Evolutionary conservation across 139 green algal genomes (phyloP).

Genomic region (Coelastrella sp.): DNA sequence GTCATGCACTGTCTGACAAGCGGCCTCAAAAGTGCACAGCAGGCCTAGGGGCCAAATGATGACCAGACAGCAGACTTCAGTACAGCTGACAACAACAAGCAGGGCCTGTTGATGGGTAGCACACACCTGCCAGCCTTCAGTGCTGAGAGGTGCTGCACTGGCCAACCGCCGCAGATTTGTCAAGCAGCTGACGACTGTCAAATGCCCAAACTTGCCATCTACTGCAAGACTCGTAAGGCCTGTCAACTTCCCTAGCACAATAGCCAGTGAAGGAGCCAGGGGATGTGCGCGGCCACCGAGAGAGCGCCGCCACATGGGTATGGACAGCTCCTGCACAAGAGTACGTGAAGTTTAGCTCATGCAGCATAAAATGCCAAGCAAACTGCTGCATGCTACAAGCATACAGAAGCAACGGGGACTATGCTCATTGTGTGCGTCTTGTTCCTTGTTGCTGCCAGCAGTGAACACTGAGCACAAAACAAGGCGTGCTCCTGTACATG

Average conservation of each 20-base stretch:
- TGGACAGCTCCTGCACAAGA: slow-evolving; percentile 13
- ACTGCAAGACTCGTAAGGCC: slow-evolving; percentile 16
- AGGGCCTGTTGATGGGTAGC: no score
- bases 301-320: slow-evolving; percentile 44
- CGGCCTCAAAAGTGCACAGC: no score
- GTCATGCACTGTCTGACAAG: no score
- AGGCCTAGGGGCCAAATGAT: no score
- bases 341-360: not conserved
- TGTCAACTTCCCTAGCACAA: not conserved
- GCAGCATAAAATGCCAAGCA: not conserved
- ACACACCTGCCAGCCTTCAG: slow-evolving; percentile 38
- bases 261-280: slow-evolving; percentile 17
- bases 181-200: slow-evolving; percentile 20
- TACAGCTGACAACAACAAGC: no score
- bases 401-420: no score
- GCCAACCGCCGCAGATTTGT: slow-evolving; percentile 33
- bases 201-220: slow-evolving; percentile 44
- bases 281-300: slow-evolving; percentile 40
- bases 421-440: no score
- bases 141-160: slow-evolving; percentile 38
- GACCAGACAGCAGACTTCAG: no score
- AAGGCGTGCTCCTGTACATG: no score
- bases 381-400: not conserved
- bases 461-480: no score
- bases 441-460: no score